phyloP scores from a whole-genome alignment of 2,329 filamentous ascomycete genomes.

The Diaporthe longicolla region DNA sequence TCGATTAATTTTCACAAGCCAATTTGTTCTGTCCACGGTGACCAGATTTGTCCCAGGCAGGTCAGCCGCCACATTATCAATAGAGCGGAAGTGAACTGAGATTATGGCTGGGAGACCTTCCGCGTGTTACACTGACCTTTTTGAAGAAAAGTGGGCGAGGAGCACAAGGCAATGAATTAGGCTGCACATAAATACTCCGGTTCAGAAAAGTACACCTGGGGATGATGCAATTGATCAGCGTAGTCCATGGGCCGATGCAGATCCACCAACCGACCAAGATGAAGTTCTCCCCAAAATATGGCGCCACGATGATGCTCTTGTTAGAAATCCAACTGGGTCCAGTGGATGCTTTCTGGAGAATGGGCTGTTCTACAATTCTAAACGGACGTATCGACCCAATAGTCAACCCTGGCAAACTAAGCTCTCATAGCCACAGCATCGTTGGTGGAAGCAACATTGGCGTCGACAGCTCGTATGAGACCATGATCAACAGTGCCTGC shows the following conservation, averaged over 20 bases:
- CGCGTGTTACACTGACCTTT: not conserved
- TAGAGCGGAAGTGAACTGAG: not conserved
- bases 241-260: not conserved
- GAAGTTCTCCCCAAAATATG: not conserved
- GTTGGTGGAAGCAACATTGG: conserved; percentile 70
- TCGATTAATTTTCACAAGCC: not conserved
- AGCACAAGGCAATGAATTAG: not conserved
- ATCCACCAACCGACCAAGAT: not conserved
- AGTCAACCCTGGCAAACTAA: conserved; percentile 62
- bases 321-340: not conserved
- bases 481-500: conserved; percentile 64
- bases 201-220: not conserved
- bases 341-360: conserved; percentile 15
- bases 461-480: conserved; percentile 58
- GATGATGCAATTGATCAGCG: not conserved
- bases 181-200: not conserved
- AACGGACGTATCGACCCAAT: conserved; percentile 71
- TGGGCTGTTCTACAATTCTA: conserved; percentile 47
- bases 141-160: not conserved
- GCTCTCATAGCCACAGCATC: conserved; percentile 69
- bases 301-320: not conserved
- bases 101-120: not conserved
- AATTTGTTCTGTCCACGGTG: not conserved
- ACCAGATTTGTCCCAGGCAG: not conserved
- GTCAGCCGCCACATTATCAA: not conserved